Evolutionary conservation across 768 basidiomycete species (phyloP).

Genomic region (Lactarius hengduanensis): DNA sequence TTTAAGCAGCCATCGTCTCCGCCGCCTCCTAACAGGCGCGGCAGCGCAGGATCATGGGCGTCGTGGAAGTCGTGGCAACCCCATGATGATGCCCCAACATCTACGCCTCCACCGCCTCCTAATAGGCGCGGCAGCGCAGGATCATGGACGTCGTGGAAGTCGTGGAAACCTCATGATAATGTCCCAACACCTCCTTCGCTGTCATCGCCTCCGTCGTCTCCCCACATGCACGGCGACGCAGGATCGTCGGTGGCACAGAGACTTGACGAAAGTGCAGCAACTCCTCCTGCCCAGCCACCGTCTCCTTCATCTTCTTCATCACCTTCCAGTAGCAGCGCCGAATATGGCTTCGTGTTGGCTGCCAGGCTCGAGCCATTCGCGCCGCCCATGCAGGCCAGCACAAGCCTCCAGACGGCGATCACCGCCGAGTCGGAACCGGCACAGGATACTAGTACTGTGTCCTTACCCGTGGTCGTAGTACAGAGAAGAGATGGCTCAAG

Average conservation of each 20-base stretch:
- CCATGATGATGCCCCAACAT: too few relatives aligned
- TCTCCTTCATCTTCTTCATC: neutral
- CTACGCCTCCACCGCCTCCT: too few relatives aligned
- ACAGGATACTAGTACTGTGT: neutral
- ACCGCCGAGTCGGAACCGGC: neutral
- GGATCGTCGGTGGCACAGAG: neutral
- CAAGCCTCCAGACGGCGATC: neutral
- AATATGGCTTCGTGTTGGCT: neutral
- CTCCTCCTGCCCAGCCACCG: neutral
- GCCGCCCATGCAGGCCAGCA: slow-evolving; percentile 2
- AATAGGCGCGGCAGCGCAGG: too few relatives aligned
- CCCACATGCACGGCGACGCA: neutral
- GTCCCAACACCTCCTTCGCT: too few relatives aligned
- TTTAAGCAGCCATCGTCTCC: too few relatives aligned
- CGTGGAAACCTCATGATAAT: too few relatives aligned
- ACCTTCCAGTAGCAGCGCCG: neutral
- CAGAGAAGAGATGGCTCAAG: neutral
- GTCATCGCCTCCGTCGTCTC: neutral
- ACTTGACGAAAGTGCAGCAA: neutral
- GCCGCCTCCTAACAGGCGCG: too few relatives aligned
- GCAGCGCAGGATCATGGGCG: too few relatives aligned
- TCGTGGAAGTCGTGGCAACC: too few relatives aligned
- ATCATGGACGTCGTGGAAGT: too few relatives aligned
- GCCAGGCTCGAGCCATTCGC: neutral
- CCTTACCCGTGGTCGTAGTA: neutral